Percentiles rank a stretch among this genome's conserved stretches.
Evolutionary conservation across 2,329 filamentous ascomycete species (phyloP).

Genomic region (Tolypocladium pustulatum): DNA sequence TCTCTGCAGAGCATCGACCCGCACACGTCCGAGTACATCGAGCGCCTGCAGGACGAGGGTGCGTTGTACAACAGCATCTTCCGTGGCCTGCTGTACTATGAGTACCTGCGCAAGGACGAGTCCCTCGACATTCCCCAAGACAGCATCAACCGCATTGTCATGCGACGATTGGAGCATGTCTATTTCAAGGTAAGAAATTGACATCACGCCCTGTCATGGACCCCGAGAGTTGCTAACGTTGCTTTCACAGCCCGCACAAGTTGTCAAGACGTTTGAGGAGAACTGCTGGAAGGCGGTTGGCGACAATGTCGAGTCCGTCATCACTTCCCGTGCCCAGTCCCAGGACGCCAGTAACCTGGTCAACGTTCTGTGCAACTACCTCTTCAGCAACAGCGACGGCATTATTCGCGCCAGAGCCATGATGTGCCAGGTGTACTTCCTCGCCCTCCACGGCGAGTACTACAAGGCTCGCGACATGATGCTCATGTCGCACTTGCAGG

Average conservation of each 20-base stretch:
- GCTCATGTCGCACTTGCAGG: slow-evolving; percentile 98
- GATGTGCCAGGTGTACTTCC: slow-evolving; percentile 98
- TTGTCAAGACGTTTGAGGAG: slow-evolving; percentile 88
- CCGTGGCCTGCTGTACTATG: slow-evolving; percentile 78
- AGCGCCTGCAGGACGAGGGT: slow-evolving; percentile 84
- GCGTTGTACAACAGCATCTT: slow-evolving; percentile 87
- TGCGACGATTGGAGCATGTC: slow-evolving; percentile 89
- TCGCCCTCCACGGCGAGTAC: slow-evolving; percentile 94
- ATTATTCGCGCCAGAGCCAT: slow-evolving; percentile 94
- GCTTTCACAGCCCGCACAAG: slow-evolving; percentile 60
- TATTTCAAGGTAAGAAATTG: slow-evolving; percentile 75
- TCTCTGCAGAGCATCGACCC: slow-evolving; percentile 97
- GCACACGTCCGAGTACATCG: slow-evolving; percentile 97
- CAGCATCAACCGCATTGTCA: slow-evolving; percentile 81
- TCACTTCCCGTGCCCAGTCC: slow-evolving; percentile 63
- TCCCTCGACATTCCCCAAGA: slow-evolving; percentile 71
- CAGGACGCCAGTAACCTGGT: slow-evolving; percentile 67
- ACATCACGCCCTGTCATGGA: not conserved
- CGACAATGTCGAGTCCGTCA: slow-evolving; percentile 58
- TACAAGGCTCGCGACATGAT: slow-evolving; percentile 98
- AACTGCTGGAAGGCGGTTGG: slow-evolving; percentile 82
- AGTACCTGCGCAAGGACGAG: slow-evolving; percentile 61
- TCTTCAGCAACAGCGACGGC: slow-evolving; percentile 88
- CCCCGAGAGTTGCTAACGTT: slow-evolving; percentile 2
- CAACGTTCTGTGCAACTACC: slow-evolving; percentile 82